A percentile compares a stretch with the other conserved stretches of the same genome.
These are phyloP conservation scores for Iris macrosiphon DNA, from an alignment of 106 monocot genomes.

Conservation along the genomic window DNA sequence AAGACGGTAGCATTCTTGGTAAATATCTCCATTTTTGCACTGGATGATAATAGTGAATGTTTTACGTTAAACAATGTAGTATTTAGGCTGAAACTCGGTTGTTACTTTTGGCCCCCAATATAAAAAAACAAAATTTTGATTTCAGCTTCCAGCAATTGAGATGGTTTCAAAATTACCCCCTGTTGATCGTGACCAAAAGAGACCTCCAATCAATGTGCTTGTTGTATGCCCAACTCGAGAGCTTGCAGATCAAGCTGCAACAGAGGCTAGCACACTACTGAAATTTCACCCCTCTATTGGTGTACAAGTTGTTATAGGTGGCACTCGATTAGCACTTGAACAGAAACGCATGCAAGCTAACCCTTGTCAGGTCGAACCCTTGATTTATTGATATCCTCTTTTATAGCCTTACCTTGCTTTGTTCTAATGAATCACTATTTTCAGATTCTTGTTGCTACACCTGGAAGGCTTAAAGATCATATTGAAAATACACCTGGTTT, in stretches of 20 bases:
- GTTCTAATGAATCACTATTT: neutral
- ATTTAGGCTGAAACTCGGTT: too few relatives aligned
- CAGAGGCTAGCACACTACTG: slow-evolving; percentile 54
- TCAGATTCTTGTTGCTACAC: slow-evolving; percentile 88
- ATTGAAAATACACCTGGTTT: slow-evolving; percentile 86
- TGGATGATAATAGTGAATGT: too few relatives aligned
- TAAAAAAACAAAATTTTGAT: too few relatives aligned
- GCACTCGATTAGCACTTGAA: slow-evolving; percentile 73
- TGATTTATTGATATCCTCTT: too few relatives aligned
- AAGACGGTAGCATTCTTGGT: slow-evolving; percentile 98
- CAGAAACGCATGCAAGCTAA: slow-evolving; percentile 84
- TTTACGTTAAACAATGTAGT: too few relatives aligned
- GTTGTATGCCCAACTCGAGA: slow-evolving; percentile 89
- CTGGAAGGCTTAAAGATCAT: slow-evolving; percentile 89
- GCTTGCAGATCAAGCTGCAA: slow-evolving; percentile 84
- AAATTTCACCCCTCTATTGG: slow-evolving; percentile 74
- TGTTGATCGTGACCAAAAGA: slow-evolving; percentile 60
- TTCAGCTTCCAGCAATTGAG: slow-evolving; percentile 88
- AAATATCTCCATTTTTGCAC: slow-evolving; percentile 1
- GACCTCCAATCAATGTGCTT: slow-evolving; percentile 69
- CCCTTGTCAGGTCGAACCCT: slow-evolving; percentile 61
- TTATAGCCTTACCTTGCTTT: neutral
- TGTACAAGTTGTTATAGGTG: slow-evolving; percentile 87
- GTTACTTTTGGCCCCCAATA: too few relatives aligned
- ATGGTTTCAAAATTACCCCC: slow-evolving; percentile 51